phyloP scores from a whole-genome alignment of 371 early-diverging fungal genomes.

The Gilbertella persicaria region DNA sequence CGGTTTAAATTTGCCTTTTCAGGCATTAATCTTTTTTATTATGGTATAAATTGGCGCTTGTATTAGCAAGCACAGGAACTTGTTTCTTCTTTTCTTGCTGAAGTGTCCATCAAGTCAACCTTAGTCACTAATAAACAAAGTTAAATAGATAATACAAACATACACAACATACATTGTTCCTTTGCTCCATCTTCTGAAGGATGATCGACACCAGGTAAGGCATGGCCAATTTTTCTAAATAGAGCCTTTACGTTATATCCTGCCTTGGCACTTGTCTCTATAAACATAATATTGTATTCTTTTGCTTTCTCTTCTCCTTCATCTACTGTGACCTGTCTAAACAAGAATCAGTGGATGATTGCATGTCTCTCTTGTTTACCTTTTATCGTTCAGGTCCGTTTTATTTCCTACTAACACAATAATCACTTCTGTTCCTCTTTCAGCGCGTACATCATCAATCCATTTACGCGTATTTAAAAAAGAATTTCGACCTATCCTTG shows the following conservation, averaged over 20 bases:
- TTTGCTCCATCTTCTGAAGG: conserved; percentile 43
- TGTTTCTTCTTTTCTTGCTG: conserved; percentile 35
- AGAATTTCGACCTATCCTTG: conserved; percentile 76
- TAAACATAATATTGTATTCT: conserved; percentile 94
- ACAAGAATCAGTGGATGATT: neutral
- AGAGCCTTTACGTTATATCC: conserved; percentile 94
- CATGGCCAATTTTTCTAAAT: conserved; percentile 95
- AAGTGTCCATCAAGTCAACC: conserved; percentile 45
- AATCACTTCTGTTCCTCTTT: conserved; percentile 96
- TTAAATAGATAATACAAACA: neutral
- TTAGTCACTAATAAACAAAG: conserved; percentile 37
- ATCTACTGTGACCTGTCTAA: conserved; percentile 88
- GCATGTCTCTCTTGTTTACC: conserved; percentile 46
- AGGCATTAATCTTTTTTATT: too few species aligned
- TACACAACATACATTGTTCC: conserved; percentile 36
- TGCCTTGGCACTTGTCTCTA: conserved; percentile 96
- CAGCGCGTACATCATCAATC: conserved; percentile 98
- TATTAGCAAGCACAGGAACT: conserved; percentile 48
- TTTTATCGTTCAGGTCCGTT: conserved; percentile 93
- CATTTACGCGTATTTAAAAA: conserved; percentile 96
- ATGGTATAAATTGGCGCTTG: too few species aligned
- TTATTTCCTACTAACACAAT: conserved; percentile 99
- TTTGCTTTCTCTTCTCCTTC: conserved; percentile 96
- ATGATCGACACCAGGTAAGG: conserved; percentile 88
- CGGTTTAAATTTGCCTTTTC: conserved; percentile 18